Base-by-base conservation (phyloP, 164 flowering plant species). In the Berberis thunbergii region DNA sequence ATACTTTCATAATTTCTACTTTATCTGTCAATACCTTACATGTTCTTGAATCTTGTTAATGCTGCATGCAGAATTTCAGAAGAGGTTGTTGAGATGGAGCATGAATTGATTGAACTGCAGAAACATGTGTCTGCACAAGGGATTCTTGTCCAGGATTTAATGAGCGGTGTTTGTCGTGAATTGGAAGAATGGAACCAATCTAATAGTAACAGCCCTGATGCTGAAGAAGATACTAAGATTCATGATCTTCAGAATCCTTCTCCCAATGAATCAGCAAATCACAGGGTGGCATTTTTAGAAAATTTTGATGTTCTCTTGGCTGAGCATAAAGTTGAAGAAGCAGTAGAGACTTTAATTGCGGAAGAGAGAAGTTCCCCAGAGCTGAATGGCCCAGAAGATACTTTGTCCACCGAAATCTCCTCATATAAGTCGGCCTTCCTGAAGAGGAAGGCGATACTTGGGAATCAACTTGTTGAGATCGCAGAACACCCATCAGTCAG, bases 31-130 rank as follows among this genome's bases (percentile, higher is more conserved):
- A 26, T 26, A 26, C 26, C 26, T 26, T 26, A 26, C 26, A 26
- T 13, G 45, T 60, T n/a, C 45, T 26, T 44, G 38, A 61, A 62
- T 52, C 38, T 56, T 55, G 2, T 63, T 3, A 44, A 12, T 8
- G n/a, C 57, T 42, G 26, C 59, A 53, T 73, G 73, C 74, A 94
- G 98, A 74, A 78, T 94, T 71, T 80, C 95, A 50, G 98, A 94
- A 76, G 98, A 94, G 80, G 95, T 84, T n/a, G 80, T 79, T 48
- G 98, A 94, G 74, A 80, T 83, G 86, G 81, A 91, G 72, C 96
- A 88, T 67, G 97, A 94, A 75, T 73, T 94, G 64, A 73, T 72
- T 69, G 96, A 91, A 75, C 77, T 94, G 68, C 85, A 75, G 70
- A 91, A 91, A 78, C 92, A 88, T 78, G 84, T 87, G 53, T 88